Evolutionary conservation across 1,139 yeast genomes (phyloP), one percentile per base, ranked within the genome.

Genomic region (Entelexis sorbosivorans): DNA sequence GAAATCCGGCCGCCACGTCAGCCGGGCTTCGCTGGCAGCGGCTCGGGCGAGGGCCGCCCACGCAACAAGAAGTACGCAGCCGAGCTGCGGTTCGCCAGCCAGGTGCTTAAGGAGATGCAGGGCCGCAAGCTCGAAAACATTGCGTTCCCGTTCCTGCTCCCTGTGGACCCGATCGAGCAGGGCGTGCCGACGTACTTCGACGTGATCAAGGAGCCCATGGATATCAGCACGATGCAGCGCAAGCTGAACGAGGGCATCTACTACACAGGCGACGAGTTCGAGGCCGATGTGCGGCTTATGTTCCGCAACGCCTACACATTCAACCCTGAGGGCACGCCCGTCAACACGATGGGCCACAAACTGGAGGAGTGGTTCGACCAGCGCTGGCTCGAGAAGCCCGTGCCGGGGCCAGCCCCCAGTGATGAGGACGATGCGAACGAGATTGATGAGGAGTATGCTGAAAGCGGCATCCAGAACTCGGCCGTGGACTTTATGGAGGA

Each of bases 1-100:
- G 94, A 88, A 61, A 87, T 91, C 48, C 96, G 89, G 64, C 98
- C 98, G 3, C 98, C 98, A 50, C 83, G 85, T 63, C 87, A 87
- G 64, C 97, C 91, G 65, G 77, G 89, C 65, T 87, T 87, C 62
- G 58, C 44, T 7, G 57, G 57, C 34, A 48, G 53, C 43, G 57
- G 57, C 17, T 51, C 53, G n/a, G 57, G 57, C n/a, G 78, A 77
- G 40, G 59, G 63, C 52, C 79, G 93, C 64, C 98, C 97, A 47
- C 78, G 94, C 58, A 60, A 59, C 53, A 89, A 91, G 76, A 91
- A 87, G 72, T 81, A 75, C 66, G 95, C 93, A 44, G 83, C 91
- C 14, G 97, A 91, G 66, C 76, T 91, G 63, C 76, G 91, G 62
- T 93, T 82, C 68, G 86, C 95, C 64, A 83, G 79, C 59, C 85